phyloP scores from a whole-genome alignment of 441 rosid species.

The Brassica hybrid region DNA sequence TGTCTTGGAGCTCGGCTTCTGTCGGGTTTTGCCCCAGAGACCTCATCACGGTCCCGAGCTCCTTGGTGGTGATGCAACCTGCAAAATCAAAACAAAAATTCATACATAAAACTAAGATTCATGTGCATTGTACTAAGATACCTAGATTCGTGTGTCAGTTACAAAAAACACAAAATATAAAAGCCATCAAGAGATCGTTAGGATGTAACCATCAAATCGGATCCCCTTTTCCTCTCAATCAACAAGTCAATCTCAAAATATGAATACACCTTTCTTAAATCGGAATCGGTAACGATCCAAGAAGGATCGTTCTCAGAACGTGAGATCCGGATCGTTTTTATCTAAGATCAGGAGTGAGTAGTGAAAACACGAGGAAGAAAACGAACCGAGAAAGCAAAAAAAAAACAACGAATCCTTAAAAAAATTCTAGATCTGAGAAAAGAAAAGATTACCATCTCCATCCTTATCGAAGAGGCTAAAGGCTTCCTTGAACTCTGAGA shows the following conservation, averaged over 20 bases:
- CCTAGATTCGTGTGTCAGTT: background rate
- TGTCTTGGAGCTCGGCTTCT: slow-evolving; percentile 55
- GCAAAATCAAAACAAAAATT: background rate
- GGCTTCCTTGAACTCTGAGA: slow-evolving; percentile 49
- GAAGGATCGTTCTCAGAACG: background rate
- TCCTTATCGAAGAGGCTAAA: slow-evolving; percentile 48
- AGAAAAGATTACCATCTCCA: slow-evolving; percentile 30
- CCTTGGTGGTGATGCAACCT: slow-evolving; percentile 57
- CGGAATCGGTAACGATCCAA: background rate
- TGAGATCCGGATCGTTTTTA: background rate
- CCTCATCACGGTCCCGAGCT: slow-evolving; percentile 56
- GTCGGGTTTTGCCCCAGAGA: slow-evolving; percentile 58
- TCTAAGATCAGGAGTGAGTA: background rate
- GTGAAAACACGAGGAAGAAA: background rate
- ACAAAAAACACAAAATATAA: background rate
- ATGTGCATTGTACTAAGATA: background rate
- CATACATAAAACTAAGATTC: background rate
- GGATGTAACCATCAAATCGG: background rate
- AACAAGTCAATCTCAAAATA: background rate
- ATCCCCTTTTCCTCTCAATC: background rate
- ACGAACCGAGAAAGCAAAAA: background rate
- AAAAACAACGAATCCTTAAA: background rate
- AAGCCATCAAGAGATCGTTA: no score
- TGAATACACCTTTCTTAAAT: background rate
- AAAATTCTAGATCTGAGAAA: no score